Percentiles rank a stretch among this genome's conserved stretches.
Conservation (phyloP, 495 filamentous ascomycete genomes). For the Penicillium goetzii region DNA sequence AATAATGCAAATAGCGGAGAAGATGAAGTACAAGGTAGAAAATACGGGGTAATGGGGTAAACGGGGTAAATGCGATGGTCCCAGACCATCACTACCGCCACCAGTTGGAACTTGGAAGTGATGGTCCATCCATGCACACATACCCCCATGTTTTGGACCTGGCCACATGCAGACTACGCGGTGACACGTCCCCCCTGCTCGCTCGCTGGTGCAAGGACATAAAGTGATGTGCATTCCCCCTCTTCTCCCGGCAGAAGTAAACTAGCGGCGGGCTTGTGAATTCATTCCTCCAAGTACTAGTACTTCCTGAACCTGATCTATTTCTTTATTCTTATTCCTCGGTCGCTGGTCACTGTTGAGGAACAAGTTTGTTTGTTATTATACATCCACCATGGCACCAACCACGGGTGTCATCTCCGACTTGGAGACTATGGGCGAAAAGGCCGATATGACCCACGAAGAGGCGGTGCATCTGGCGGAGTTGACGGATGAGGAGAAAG, state of each 20-base stretch:
- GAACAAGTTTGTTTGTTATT: not conserved
- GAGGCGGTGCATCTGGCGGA: slow-evolving; percentile 45
- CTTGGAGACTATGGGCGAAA: slow-evolving; percentile 45
- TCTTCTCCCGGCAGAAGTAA: not conserved
- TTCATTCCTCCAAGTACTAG: not conserved
- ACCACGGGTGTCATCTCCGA: slow-evolving; percentile 32
- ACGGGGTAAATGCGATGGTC: slow-evolving; percentile 17
- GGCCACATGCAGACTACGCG: not conserved
- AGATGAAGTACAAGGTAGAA: not conserved
- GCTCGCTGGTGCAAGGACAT: not conserved
- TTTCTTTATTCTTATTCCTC: slow-evolving; percentile 1
- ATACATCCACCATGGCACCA: not conserved
- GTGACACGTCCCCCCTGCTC: not conserved
- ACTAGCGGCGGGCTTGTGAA: not conserved
- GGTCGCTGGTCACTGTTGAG: not conserved
- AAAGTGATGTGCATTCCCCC: not conserved
- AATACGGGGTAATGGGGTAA: not conserved
- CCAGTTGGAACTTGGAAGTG: not conserved
- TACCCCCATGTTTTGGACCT: not conserved
- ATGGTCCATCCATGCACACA: not conserved
- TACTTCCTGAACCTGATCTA: not conserved
- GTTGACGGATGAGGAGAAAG: slow-evolving; percentile 50
- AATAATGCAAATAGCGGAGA: too few species aligned
- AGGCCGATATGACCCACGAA: slow-evolving; percentile 45
- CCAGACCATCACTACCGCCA: not conserved